phyloP scores from a whole-genome alignment of 2,329 filamentous ascomycete species.

The Chaetomium sp. region DNA sequence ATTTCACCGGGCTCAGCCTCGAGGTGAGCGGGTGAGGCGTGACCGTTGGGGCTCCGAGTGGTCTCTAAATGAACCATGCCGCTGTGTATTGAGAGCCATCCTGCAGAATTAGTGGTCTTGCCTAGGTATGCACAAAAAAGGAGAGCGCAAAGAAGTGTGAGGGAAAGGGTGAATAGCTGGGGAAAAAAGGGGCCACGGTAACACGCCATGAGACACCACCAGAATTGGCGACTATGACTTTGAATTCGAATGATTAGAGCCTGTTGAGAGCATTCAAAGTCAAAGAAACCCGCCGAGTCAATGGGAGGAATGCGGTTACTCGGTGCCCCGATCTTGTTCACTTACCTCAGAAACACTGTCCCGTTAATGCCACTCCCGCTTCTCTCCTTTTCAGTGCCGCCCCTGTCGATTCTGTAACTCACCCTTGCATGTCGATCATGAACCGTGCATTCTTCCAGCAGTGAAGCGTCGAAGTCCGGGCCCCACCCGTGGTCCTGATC shows the following conservation, averaged over 20 bases:
- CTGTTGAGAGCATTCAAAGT: background rate
- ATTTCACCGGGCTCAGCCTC: slow-evolving; percentile 32
- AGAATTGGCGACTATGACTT: background rate
- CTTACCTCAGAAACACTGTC: background rate
- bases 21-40: slow-evolving; percentile 6
- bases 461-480: background rate
- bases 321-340: background rate
- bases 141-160: background rate
- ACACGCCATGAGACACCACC: background rate
- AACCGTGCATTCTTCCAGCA: slow-evolving; percentile 8
- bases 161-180: background rate
- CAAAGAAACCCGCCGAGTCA: background rate
- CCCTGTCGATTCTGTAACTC: slow-evolving; percentile 36
- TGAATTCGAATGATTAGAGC: background rate
- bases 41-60: slow-evolving; percentile 15
- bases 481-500: slow-evolving; percentile 29
- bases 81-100: background rate
- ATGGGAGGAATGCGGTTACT: background rate
- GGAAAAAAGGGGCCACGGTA: background rate
- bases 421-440: slow-evolving; percentile 34
- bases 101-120: background rate
- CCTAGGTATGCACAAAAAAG: background rate
- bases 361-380: slow-evolving; percentile 5
- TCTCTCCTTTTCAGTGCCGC: slow-evolving; percentile 22
- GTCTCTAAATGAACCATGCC: background rate